Conservation (phyloP, 2,329 filamentous ascomycete species). For the Hypoxylon rubiginosum region DNA sequence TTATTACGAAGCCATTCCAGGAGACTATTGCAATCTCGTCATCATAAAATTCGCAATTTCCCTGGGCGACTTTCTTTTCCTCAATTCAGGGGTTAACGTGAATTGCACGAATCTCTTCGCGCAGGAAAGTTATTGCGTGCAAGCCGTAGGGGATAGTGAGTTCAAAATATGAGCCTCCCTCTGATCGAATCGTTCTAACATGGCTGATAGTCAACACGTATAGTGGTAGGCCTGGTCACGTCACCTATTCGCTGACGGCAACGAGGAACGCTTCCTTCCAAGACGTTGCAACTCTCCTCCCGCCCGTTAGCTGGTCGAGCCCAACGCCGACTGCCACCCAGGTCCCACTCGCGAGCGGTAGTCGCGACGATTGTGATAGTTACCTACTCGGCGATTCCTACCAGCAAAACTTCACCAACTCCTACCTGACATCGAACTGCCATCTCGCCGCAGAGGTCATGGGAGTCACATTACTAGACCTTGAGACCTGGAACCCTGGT, state of each 20-base stretch:
- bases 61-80: conserved; percentile 52
- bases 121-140: conserved; percentile 52
- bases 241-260: conserved; percentile 18
- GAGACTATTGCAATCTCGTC: conserved; percentile 55
- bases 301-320: conserved; percentile 15
- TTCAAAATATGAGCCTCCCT: background rate
- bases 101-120: conserved; percentile 54
- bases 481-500: conserved; percentile 17
- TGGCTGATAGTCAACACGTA: conserved; percentile 18
- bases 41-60: conserved; percentile 50
- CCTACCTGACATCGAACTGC: conserved; percentile 13
- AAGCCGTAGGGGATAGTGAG: conserved; percentile 49
- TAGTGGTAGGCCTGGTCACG: conserved; percentile 20
- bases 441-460: conserved; percentile 10
- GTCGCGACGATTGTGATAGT: conserved; percentile 42
- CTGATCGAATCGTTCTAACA: background rate
- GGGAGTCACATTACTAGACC: conserved; percentile 9
- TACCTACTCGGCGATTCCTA: conserved; percentile 40
- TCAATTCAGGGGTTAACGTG: conserved; percentile 51
- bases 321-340: conserved; percentile 37
- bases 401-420: conserved; percentile 27
- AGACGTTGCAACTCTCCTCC: conserved; percentile 11
- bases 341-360: conserved; percentile 13
- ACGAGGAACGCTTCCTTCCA: conserved; percentile 13
- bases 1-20: conserved; percentile 49